phyloP scores from a whole-genome alignment of 495 filamentous ascomycete genomes.

The Trichoderma erinaceum region DNA sequence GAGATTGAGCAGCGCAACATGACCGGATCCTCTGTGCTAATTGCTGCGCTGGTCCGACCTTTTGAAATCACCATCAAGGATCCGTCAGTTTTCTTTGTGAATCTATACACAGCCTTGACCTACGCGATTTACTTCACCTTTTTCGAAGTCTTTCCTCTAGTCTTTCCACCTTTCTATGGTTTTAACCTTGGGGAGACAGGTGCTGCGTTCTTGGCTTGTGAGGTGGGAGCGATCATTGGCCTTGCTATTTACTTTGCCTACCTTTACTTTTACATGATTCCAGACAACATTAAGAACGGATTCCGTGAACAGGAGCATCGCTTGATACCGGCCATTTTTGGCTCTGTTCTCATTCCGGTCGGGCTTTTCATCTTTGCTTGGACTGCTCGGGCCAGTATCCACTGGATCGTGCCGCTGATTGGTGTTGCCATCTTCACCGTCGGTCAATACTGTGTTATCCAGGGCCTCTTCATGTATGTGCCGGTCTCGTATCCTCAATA shows the following conservation, averaged over 20 bases:
- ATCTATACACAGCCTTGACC: not conserved
- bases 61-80: slow-evolving; percentile 3
- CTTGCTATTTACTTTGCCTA: not conserved
- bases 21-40: not conserved
- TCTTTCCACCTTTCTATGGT: not conserved
- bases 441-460: not conserved
- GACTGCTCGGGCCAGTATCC: slow-evolving; percentile 48
- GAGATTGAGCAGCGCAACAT: slow-evolving; percentile 1
- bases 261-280: slow-evolving; percentile 2
- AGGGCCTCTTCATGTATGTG: slow-evolving; percentile 6
- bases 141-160: not conserved
- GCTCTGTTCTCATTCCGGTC: slow-evolving; percentile 12
- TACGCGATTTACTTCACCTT: not conserved
- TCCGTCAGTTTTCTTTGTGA: slow-evolving; percentile 1
- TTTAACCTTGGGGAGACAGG: not conserved
- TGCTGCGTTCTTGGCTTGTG: not conserved
- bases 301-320: slow-evolving; percentile 4
- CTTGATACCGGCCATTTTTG: not conserved
- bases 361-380: slow-evolving; percentile 19
- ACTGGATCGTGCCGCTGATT: slow-evolving; percentile 56
- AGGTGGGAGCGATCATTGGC: not conserved
- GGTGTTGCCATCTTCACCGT: slow-evolving; percentile 39
- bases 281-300: not conserved
- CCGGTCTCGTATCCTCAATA: slow-evolving; percentile 1
- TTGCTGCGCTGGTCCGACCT: not conserved